Conservation (phyloP, 1,284 basidiomycete genomes). For the Xanthoconium separans region DNA sequence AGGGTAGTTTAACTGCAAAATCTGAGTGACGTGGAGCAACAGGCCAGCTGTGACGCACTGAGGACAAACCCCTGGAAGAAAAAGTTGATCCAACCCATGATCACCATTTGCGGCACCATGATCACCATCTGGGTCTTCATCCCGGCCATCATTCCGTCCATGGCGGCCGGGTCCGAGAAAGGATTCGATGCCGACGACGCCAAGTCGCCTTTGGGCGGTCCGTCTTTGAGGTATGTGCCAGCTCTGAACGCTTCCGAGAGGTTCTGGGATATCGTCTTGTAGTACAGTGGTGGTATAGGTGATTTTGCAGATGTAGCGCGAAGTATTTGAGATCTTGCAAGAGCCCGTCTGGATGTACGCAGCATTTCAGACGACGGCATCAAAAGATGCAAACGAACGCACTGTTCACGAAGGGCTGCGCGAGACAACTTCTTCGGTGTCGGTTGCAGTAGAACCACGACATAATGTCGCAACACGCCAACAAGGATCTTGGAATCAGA, state of each 20-base stretch:
- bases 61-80: conserved; percentile 99
- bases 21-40: conserved; percentile 3
- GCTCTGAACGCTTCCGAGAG: conserved; percentile 70
- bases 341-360: conserved; percentile 64
- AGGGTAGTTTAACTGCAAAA: conserved; percentile 86
- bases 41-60: conserved; percentile 58
- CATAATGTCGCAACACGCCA: conserved; percentile 91
- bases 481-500: conserved; percentile 73
- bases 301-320: conserved; percentile 79
- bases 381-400: conserved; percentile 36
- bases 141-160: conserved; percentile 99
- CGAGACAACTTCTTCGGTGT: conserved; percentile 80
- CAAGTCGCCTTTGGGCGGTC: conserved; percentile 66
- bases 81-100: conserved; percentile 99
- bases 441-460: conserved; percentile 84
- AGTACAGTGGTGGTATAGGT: conserved; percentile 73
- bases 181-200: conserved; percentile 63
- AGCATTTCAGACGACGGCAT: not conserved
- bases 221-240: conserved; percentile 85
- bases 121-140: conserved; percentile 99
- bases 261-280: conserved; percentile 72
- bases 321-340: conserved; percentile 81
- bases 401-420: conserved; percentile 92
- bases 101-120: conserved; percentile 97
- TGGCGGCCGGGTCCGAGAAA: conserved; percentile 83